phyloP scores from a whole-genome alignment of 495 filamentous ascomycete species.

The Penicillium verhagenii region DNA sequence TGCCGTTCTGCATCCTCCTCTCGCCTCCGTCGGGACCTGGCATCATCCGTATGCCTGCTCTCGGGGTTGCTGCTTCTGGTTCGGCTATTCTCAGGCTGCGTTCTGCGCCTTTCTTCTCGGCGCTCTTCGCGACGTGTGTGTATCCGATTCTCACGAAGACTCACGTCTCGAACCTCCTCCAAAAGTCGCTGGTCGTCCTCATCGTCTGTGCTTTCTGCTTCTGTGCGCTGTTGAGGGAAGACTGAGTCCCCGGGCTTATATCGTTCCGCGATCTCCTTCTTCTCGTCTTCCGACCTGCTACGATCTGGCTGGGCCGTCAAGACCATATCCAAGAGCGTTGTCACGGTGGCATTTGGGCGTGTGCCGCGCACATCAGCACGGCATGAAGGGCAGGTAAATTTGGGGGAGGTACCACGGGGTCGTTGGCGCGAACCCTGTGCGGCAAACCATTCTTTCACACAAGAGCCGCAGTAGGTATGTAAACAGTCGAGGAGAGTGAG shows the following conservation, averaged over 20 bases:
- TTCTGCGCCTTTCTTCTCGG: conserved; percentile 12
- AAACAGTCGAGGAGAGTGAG: conserved; percentile 96
- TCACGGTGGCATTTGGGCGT: conserved; percentile 78
- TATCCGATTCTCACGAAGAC: conserved; percentile 59
- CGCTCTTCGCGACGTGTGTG: conserved; percentile 35
- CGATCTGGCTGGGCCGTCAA: conserved; percentile 72
- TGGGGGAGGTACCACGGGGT: conserved; percentile 44
- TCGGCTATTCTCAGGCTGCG: conserved; percentile 16
- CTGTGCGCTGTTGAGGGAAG: conserved; percentile 21
- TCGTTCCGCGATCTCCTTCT: conserved; percentile 61
- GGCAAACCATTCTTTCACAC: conserved; percentile 90
- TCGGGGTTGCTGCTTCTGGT: conserved; percentile 27
- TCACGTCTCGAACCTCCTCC: conserved; percentile 67
- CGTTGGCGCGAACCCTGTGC: conserved; percentile 54
- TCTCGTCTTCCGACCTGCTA: conserved; percentile 64
- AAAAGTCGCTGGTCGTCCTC: conserved; percentile 69
- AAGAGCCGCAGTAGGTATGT: conserved; percentile 94
- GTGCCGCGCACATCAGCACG: conserved; percentile 81
- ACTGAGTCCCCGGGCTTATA: conserved; percentile 81
- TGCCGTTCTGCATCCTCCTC: conserved; percentile 42
- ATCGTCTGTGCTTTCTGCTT: conserved; percentile 22
- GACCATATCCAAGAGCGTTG: conserved; percentile 75
- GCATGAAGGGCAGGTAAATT: conserved; percentile 89
- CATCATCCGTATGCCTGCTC: conserved; percentile 33
- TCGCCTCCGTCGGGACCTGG: conserved; percentile 39